These are phyloP conservation scores for Leccinellum luteum DNA, from an alignment of 768 basidiomycete species.

Conservation along the genomic window DNA sequence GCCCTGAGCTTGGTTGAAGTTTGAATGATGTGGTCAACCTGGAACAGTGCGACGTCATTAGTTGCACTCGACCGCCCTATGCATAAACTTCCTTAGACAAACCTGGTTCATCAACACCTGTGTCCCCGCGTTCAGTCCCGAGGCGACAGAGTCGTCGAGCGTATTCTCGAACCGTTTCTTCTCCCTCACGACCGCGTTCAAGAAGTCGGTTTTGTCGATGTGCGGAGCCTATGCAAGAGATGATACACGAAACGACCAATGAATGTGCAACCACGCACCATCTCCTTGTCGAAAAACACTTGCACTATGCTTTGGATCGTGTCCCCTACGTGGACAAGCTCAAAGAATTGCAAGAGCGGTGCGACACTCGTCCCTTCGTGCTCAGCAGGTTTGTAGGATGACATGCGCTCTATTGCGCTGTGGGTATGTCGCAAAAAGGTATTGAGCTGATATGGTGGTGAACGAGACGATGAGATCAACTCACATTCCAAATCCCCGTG, in stretches of 20 bases:
- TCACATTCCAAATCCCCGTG: slow-evolving; percentile 73
- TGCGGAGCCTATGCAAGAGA: slow-evolving; percentile 58
- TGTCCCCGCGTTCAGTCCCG: slow-evolving; percentile 91
- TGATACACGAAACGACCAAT: neutral
- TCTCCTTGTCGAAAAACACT: slow-evolving; percentile 96
- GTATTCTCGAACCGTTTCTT: slow-evolving; percentile 95
- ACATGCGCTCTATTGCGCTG: slow-evolving; percentile 90
- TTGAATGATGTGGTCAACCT: slow-evolving; percentile 93
- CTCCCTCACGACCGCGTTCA: slow-evolving; percentile 90
- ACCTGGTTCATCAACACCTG: slow-evolving; percentile 96
- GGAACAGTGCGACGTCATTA: neutral
- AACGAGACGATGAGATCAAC: slow-evolving; percentile 21
- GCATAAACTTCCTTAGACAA: neutral
- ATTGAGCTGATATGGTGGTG: neutral
- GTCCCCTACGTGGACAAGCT: slow-evolving; percentile 94
- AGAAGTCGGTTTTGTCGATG: slow-evolving; percentile 90
- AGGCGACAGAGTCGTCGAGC: slow-evolving; percentile 91
- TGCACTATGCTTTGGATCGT: slow-evolving; percentile 98
- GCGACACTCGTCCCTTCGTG: slow-evolving; percentile 83
- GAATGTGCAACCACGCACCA: slow-evolving; percentile 46
- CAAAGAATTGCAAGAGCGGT: slow-evolving; percentile 94
- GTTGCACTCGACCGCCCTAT: neutral
- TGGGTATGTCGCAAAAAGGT: neutral
- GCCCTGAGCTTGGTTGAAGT: slow-evolving; percentile 80
- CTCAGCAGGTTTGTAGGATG: slow-evolving; percentile 83